Percentiles rank a stretch among this genome's conserved stretches.
Conservation (phyloP, 371 early-diverging fungal genomes). For the Mortierella sp. region DNA sequence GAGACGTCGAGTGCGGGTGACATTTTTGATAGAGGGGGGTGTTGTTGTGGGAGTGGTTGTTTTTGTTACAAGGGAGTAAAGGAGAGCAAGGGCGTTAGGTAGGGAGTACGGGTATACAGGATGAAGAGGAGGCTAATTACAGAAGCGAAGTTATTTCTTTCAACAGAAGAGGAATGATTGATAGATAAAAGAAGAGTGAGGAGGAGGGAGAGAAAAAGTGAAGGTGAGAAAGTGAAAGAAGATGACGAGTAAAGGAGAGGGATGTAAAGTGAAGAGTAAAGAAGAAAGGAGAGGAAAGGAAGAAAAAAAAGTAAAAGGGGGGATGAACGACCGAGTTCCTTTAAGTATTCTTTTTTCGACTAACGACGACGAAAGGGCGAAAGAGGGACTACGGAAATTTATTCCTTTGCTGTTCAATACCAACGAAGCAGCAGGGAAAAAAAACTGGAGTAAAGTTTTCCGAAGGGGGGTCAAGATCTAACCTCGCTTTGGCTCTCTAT, state of each 20-base stretch:
- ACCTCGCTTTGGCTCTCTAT: background rate
- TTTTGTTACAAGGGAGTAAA: background rate
- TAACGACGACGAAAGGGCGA: conserved; percentile 1
- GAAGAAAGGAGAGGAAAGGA: background rate
- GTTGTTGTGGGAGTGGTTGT: background rate
- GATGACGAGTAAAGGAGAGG: background rate
- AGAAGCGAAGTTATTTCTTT: conserved; percentile 9
- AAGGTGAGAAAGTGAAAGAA: background rate
- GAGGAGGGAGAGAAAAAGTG: background rate
- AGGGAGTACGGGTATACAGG: background rate
- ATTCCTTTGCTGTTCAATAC: background rate
- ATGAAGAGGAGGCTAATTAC: conserved; percentile 20
- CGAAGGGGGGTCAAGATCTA: background rate
- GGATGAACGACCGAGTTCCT: background rate
- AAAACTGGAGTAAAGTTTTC: conserved; percentile 17
- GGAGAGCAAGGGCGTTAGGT: conserved; percentile 3
- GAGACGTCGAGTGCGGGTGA: conserved; percentile 33
- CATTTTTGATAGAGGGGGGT: conserved; percentile 16
- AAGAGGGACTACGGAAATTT: background rate
- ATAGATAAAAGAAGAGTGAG: background rate
- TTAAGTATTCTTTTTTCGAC: conserved; percentile 3
- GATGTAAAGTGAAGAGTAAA: background rate
- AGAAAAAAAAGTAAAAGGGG: conserved; percentile 7
- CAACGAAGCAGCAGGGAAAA: background rate
- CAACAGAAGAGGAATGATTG: background rate